Evolutionary conservation across 371 early-diverging fungal species (phyloP), one percentile per base, ranked within the genome.

Genomic region (Rhizomucor pusillus): DNA sequence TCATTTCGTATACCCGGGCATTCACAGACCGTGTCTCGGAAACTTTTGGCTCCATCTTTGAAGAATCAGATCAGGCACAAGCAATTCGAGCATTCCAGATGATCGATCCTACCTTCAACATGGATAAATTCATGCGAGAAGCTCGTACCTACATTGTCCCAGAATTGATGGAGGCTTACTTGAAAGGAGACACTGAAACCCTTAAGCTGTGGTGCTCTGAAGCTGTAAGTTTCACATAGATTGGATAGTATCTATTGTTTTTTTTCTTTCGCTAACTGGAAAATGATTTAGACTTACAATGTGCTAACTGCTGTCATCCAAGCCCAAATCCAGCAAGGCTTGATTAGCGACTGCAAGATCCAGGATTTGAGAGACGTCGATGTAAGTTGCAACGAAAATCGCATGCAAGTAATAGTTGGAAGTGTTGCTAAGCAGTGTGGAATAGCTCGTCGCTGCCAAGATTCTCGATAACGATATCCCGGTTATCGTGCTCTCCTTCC

Each of bases 141-240:
- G 88, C 88, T 36, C 88, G 94, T 54, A 88, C 89, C 67, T 96
- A 85, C 59, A 92, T 93, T 52, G 77, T 98, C 58, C 98, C 99
- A n/a, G 99, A 98, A 64, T 69, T 98, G 47, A 82, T 97, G 76
- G 99, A 98, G 60, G 95, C 96, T 1, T 95, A 93, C 53, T 65
- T 96, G 51, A 85, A 86, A 59, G 86, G 91, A 36, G 96, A 98
- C 61, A 74, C 80, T 3, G 88, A 81, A 40, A 86, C 91, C 2
- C 75, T 98, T 46, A 87, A 87, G 63, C 65, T 86, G 50, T 98
- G 97, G 96, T 94, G 94, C 71, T 91, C 91, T 22, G 99, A 97
- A 75, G 92, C 89, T 46, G 82, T 84, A 71, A 70, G 77, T 37
- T 4, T 7, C 18, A 5, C 0, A 24, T 22, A 24, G 5, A 14